Conservation (phyloP, 257 asterid species). For the Verbena officinalis region DNA sequence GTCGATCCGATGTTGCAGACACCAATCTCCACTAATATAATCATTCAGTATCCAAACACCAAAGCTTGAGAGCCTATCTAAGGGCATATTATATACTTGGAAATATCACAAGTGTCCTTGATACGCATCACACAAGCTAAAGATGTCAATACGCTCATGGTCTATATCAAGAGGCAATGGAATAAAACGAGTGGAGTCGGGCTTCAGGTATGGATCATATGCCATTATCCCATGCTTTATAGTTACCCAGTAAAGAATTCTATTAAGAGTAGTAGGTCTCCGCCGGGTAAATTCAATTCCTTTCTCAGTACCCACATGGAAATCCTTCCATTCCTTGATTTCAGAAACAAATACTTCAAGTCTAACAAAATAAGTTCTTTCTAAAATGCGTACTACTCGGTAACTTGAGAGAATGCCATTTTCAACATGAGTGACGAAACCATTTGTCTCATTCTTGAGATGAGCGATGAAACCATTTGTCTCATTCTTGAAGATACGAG, state of each 20-base stretch:
- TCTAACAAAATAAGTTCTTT: no score
- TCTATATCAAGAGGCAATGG: neutral
- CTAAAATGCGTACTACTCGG: no score
- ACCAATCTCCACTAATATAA: neutral
- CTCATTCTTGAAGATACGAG: no score
- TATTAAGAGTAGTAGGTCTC: neutral
- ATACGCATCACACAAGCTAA: neutral
- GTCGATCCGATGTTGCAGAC: neutral
- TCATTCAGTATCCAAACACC: no score
- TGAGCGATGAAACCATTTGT: no score
- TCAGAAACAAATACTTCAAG: no score
- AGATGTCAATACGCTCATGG: neutral
- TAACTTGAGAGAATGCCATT: no score
- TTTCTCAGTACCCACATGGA: no score
- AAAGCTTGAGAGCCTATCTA: neutral
- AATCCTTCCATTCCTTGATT: no score
- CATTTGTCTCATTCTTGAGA: no score
- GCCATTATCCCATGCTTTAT: neutral
- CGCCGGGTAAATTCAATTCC: no score
- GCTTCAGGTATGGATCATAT: neutral
- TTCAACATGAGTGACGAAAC: no score
- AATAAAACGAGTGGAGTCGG: neutral
- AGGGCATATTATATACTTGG: neutral
- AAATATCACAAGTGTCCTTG: neutral
- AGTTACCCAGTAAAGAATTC: neutral